Evolutionary conservation across 2,329 filamentous ascomycete species (phyloP), one percentile per base, ranked within the genome.

Genomic region (Diaporthe amygdali): DNA sequence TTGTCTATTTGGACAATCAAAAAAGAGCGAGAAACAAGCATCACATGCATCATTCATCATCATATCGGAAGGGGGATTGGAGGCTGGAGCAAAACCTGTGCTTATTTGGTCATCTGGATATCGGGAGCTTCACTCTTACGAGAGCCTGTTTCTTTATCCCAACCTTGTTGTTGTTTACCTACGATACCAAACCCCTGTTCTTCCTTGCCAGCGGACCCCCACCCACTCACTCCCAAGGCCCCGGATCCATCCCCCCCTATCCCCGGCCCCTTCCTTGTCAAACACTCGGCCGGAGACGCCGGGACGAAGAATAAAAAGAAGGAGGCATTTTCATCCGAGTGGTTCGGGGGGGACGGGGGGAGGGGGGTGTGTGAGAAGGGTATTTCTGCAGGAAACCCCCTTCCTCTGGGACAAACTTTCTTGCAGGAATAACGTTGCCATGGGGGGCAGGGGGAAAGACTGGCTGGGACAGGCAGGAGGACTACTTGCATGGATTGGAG

Each of bases 1-100:
- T 69, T 54, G 63, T 71, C 70, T 71, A 73, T 72, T 73, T 69
- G 64, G 73, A 67, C 73, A 34, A 27, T 37, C 59, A 47, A 63
- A 63, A 63, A 63, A 63, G 59, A 63, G 59, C 59, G 59, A 63
- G 59, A 63, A 63, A 47, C 59, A 63, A 63, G 59, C 59, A 63
- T 63, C 59, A 63, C 41, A 63, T 49, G 59, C 59, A 63, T 63
- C 59, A 63, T 63, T 46, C 55, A 61, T 61, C 59, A 63, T 47
- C 59, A 63, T 63, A 47, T 41, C 41, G 59, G 30, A 34, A 34
- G 20, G 59, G 59, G 56, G 55, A 14, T n/a, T 12, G 55, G 34
- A 14, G 59, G 41, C 41, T 34, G 59, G 59, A 63, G 59, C 59
- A 47, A 39, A 39, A 63, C 41, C 30, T 47, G 59, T 63, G 59